Conservation (phyloP, 345 rosid genomes). For the Draba incana region DNA sequence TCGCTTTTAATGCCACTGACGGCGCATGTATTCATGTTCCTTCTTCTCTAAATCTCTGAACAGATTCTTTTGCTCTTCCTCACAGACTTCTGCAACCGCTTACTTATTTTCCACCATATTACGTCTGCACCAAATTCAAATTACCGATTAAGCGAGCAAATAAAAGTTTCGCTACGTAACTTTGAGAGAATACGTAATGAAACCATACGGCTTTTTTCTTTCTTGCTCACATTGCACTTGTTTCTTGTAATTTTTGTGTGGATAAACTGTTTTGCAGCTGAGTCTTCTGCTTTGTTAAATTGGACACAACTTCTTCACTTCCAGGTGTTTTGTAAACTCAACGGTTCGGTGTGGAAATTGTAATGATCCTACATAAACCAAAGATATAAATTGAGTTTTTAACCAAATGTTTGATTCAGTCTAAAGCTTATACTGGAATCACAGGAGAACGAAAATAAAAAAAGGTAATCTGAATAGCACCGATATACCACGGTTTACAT, state of each 20-base stretch:
- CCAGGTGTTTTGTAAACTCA: conserved; percentile 56
- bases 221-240: conserved; percentile 85
- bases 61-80: conserved; percentile 90
- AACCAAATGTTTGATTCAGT: no score
- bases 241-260: conserved; percentile 93
- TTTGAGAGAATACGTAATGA: conserved; percentile 33
- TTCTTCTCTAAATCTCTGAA: conserved; percentile 86
- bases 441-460: no score
- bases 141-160: no score
- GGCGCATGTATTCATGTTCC: conserved; percentile 97
- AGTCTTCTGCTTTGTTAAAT: conserved; percentile 85
- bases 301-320: conserved; percentile 85
- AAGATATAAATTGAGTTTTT: no score
- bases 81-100: conserved; percentile 96
- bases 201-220: conserved; percentile 84
- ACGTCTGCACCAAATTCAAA: conserved; percentile 62
- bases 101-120: conserved; percentile 85
- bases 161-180: conserved; percentile 2
- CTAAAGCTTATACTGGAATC: no score
- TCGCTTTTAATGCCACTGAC: conserved; percentile 97
- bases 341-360: no score
- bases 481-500: no score
- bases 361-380: no score
- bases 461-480: no score
- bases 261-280: conserved; percentile 95